Evolutionary conservation across 345 rosid genomes (phyloP).

Genomic region (Eucalyptus guilfoylei): DNA sequence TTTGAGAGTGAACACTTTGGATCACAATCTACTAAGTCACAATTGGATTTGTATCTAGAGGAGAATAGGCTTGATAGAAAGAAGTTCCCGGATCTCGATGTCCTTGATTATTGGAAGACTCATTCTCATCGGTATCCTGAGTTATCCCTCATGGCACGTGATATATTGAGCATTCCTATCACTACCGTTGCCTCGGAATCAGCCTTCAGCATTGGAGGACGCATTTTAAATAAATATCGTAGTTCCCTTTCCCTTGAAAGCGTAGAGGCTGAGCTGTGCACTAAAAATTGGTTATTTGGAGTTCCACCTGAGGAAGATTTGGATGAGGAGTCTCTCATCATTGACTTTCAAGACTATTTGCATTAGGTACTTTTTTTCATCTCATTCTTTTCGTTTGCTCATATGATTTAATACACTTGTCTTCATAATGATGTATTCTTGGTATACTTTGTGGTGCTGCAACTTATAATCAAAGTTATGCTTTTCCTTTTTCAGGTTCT

Average conservation of each 20-base stretch:
- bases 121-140: neutral
- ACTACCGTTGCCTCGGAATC: neutral
- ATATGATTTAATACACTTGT: neutral
- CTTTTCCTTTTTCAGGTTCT: conserved; percentile 29
- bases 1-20: neutral
- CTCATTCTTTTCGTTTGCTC: neutral
- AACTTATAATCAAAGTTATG: neutral
- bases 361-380: neutral
- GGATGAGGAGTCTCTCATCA: neutral
- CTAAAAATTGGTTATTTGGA: neutral
- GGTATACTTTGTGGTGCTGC: neutral
- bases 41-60: neutral
- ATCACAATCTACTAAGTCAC: neutral
- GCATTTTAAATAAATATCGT: neutral
- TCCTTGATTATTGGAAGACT: neutral
- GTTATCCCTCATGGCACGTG: neutral
- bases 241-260: neutral
- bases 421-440: neutral
- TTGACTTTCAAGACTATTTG: neutral
- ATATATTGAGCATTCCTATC: neutral
- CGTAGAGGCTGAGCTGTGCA: neutral
- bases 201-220: neutral
- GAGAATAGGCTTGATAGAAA: neutral
- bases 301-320: neutral
- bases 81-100: neutral